Evolutionary conservation across 805 yeast genomes (phyloP), one percentile per base, ranked within the genome.

Genomic region (Candida fluviatilis): DNA sequence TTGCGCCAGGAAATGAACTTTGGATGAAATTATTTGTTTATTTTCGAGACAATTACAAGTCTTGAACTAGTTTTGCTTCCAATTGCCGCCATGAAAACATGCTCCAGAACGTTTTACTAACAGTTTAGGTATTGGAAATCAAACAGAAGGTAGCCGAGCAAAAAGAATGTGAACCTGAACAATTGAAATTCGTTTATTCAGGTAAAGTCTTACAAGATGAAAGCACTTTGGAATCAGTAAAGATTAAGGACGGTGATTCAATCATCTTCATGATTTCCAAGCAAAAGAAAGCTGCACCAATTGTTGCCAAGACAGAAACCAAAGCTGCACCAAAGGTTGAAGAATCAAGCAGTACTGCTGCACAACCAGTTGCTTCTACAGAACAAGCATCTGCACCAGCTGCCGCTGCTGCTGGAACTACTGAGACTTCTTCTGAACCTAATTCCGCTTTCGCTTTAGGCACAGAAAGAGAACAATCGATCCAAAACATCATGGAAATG

Each of bases 401-500:
- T 11, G 43, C 58, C 1, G 42, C 34, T 18, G 27, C 40, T 2
- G 32, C 42, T 6, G 36, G 50, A 15, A 36, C 36, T 10, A 24
- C 47, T 16, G 35, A 38, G 8, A 18, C 49, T 15, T n/a, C 44
- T n/a, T 41, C 51, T 6, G 42, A 60, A 11, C 46, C 60, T 6
- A 48, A 47, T 4, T 48, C 57, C 8, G 70, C 66, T 18, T 82
- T 84, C 57, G 85, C 95, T 16, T 77, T 79, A 23, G 97, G 97
- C 10, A 60, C 75, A 28, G 82, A 82, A 43, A 76, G 96, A 50
- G 88, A 85, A 51, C 76, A 81, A 21, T 86, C 95, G 24, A 76
- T 91, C 41, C 73, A 71, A 42, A 83, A 83, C 56, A 89, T 93
- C 60, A 77, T 89, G 80, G 97, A 87, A 49, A 89, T 93, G 97